A percentile compares a stretch with the other conserved stretches of the same genome.
phyloP scores from a whole-genome alignment of 495 filamentous ascomycete genomes.

The Penicillium flavigenum region DNA sequence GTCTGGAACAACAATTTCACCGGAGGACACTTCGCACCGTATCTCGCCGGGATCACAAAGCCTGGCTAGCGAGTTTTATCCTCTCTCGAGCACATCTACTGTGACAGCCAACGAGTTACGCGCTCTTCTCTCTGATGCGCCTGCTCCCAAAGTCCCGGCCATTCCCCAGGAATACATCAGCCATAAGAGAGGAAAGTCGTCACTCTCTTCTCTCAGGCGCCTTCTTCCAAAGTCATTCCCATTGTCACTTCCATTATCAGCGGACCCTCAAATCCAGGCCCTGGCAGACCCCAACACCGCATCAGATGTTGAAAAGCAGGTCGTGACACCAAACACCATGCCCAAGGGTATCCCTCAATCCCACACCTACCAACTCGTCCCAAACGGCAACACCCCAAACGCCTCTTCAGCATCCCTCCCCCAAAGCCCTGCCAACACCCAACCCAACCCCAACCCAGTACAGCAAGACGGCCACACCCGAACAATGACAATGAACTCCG shows the following conservation, averaged over 20 bases:
- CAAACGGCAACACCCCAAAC: not conserved
- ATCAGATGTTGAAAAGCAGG: constrained; percentile 36
- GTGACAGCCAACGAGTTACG: constrained; percentile 23
- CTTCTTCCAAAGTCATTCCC: constrained; percentile 41
- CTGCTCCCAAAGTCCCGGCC: constrained; percentile 20
- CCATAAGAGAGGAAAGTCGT: constrained; percentile 41
- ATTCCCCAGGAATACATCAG: constrained; percentile 22
- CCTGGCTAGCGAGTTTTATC: constrained; percentile 24
- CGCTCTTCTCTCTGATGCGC: constrained; percentile 26
- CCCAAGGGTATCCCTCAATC: constrained; percentile 1
- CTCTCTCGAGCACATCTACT: constrained; percentile 39
- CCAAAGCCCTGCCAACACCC: constrained; percentile 3
- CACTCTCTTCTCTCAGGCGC: constrained; percentile 38
- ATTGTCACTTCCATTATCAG: constrained; percentile 35
- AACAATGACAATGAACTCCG: constrained; percentile 42
- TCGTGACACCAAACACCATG: constrained; percentile 16
- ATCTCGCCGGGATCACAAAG: constrained; percentile 30
- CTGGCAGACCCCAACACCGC: constrained; percentile 35
- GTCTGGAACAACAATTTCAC: constrained; percentile 33
- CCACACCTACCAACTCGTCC: not conserved
- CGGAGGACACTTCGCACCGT: constrained; percentile 27
- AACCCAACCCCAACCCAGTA: not conserved
- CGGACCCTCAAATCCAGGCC: constrained; percentile 45
- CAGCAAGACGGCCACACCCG: constrained; percentile 21
- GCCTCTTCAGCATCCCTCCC: constrained; percentile 2